Evolutionary conservation across 169 alveolate genomes (phyloP).

Genomic region (Eimeria falciformis): DNA sequence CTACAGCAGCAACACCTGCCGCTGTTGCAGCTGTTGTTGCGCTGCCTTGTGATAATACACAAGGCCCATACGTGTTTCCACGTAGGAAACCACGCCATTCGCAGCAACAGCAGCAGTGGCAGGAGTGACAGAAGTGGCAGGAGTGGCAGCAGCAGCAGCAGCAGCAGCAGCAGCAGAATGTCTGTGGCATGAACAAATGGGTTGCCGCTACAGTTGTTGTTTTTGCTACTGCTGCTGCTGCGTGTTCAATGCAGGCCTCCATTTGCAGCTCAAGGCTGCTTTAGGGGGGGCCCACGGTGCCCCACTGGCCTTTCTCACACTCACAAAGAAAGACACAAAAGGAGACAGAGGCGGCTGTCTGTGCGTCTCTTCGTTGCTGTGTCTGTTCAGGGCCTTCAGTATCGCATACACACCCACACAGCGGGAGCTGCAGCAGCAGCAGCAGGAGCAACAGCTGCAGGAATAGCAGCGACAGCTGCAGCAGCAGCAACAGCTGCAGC

Average conservation of each 20-base stretch:
- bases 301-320: too few species aligned
- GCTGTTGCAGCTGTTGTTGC: constrained; percentile 33
- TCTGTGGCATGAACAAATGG: background rate
- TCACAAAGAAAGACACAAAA: too few species aligned
- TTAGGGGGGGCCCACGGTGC: too few species aligned
- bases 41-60: too few species aligned
- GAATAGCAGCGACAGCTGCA: constrained; percentile 3
- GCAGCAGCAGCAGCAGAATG: constrained; percentile 4
- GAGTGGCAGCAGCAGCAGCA: constrained; percentile 48
- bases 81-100: too few species aligned
- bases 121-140: constrained; percentile 48
- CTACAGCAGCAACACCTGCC: constrained; percentile 27
- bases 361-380: background rate
- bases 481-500: constrained; percentile 33
- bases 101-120: constrained; percentile 10
- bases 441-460: background rate
- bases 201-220: background rate
- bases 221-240: background rate
- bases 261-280: too few species aligned
- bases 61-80: too few species aligned
- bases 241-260: too few species aligned
- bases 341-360: too few species aligned
- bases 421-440: constrained; percentile 72
- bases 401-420: background rate
- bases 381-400: constrained; percentile 31